Evolutionary conservation across 306 rosid genomes (phyloP), one percentile per base, ranked within the genome.

Genomic region (Fragaria iinumae): DNA sequence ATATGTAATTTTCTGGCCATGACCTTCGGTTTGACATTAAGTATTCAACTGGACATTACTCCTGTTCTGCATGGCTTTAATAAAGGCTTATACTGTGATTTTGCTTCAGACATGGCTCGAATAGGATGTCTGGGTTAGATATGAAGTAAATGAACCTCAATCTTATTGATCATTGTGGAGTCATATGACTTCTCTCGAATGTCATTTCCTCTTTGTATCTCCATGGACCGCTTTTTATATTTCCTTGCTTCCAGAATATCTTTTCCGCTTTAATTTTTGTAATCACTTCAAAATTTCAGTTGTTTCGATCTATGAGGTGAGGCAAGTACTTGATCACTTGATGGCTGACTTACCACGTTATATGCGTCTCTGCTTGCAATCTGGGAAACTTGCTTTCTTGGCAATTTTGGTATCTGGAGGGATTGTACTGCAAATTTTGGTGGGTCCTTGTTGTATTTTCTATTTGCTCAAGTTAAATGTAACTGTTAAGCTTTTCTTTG

Each of bases 331-430:
- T 80, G 76, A 94, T 94, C 57, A 62, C 66, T 27, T 80, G 76
- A 94, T 94, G 98, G 83, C 93, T 55, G 98, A 94, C 71, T 71
- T 92, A 87, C 97, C 97, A 2, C 83, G 88, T 69, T 83, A 92
- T 82, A 2, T 94, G 45, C 87, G 80, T 52, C 80, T 87, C 76
- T 94, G 97, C 83, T 84, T 92, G 80, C 78, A 89, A 56, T 84
- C 89, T 2, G 97, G 95, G 71, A 89, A 88, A 74, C 93, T 92
- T 78, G 93, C 89, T 53, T 83, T 78, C 63, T 80, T 94, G 87
- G 97, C 96, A 71, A 88, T 94, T 65, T 81, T 94, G 82, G 98
- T 94, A 52, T 77, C 98, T 4, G 91, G 93, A 34, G 98, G 97
- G 59, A 88, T 94, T 25, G 97, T 90, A 50, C 72, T 94, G 82